Evolutionary conservation across 2,329 filamentous ascomycete genomes (phyloP), one percentile per base, ranked within the genome.

Genomic region (Drechslerella dactyloides): DNA sequence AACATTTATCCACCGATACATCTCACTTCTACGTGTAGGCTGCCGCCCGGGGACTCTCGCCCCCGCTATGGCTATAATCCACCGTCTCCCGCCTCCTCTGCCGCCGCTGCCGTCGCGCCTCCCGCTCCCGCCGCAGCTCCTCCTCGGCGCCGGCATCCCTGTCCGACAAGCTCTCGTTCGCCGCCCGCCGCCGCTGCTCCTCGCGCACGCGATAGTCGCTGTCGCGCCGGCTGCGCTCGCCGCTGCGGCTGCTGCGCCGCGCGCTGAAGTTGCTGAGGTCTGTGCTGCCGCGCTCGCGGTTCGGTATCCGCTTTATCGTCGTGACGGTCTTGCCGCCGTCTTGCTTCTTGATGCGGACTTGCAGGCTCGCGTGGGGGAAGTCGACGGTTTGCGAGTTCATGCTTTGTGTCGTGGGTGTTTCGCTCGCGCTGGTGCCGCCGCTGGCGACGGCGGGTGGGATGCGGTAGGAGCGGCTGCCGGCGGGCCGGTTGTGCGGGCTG

Each of bases 301-400:
- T 73, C n/a, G 61, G 61, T 55, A 73, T 73, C 40, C 69, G 27
- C 40, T 73, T 73, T 40, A 73, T 73, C 5, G 69, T 73, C 42
- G 69, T 73, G 10, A 73, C 69, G 0, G 69, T 73, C 48, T 58
- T 65, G 4, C 69, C 69, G 2, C 69, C 69, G 17, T 73, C 69
- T n/a, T 73, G 23, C 44, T 73, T 73, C 44, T 73, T 73, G 15
- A 73, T 73, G 15, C 69, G 61, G 53, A 73, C 69, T 27, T 73
- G 69, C 24, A 73, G 35, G 11, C 48, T 55, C 5, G 69, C 69
- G 30, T 73, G 69, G 10, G 69, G 69, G 15, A 65, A 66, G 35
- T 59, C 61, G 13, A 55, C 53, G 15, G 30, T 50, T 17, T 69
- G 56, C 19, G 60, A 55, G 2, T 59, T 53, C 21, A 53, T 48